These are phyloP conservation scores for Phyllosticta citribraziliensis DNA, from an alignment of 2,329 filamentous ascomycete species.

Conservation along the genomic window DNA sequence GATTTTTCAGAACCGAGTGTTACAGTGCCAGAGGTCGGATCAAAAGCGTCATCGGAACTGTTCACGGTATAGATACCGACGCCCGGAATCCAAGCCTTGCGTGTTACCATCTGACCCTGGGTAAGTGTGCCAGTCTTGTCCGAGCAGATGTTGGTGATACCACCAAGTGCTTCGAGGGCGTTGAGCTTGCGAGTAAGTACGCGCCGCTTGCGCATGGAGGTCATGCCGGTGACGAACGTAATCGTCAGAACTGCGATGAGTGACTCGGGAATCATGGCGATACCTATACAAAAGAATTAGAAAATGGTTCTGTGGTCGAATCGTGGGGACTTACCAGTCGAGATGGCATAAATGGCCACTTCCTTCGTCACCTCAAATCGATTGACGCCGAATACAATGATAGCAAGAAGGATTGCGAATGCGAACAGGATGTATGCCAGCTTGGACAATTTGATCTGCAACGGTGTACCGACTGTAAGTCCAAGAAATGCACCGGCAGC, in stretches of 20 bases:
- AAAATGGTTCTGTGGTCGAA: not conserved
- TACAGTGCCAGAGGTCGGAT: conserved; percentile 23
- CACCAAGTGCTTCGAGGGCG: conserved; percentile 27
- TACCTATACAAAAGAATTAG: conserved; percentile 14
- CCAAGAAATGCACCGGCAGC: conserved; percentile 17
- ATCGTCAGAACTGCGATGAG: conserved; percentile 25
- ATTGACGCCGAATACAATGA: conserved; percentile 28
- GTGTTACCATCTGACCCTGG: conserved; percentile 27
- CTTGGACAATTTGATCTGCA: conserved; percentile 14
- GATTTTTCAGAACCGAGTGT: conserved; percentile 14
- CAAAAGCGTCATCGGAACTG: conserved; percentile 20
- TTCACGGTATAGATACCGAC: conserved; percentile 25
- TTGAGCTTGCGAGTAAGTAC: conserved; percentile 28
- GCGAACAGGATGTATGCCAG: conserved; percentile 21
- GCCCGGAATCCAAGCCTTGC: conserved; percentile 25
- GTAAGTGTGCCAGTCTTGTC: conserved; percentile 40
- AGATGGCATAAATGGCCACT: conserved; percentile 29
- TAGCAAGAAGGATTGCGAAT: conserved; percentile 27
- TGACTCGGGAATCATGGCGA: conserved; percentile 27
- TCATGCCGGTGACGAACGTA: conserved; percentile 29
- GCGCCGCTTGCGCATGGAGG: conserved; percentile 25
- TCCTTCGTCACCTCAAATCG: conserved; percentile 27
- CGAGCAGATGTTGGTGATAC: conserved; percentile 38
- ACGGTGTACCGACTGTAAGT: conserved; percentile 15
- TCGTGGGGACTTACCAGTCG: conserved; percentile 15